phyloP scores from a whole-genome alignment of 768 basidiomycete genomes.

The Cyclocybe cylindracea region DNA sequence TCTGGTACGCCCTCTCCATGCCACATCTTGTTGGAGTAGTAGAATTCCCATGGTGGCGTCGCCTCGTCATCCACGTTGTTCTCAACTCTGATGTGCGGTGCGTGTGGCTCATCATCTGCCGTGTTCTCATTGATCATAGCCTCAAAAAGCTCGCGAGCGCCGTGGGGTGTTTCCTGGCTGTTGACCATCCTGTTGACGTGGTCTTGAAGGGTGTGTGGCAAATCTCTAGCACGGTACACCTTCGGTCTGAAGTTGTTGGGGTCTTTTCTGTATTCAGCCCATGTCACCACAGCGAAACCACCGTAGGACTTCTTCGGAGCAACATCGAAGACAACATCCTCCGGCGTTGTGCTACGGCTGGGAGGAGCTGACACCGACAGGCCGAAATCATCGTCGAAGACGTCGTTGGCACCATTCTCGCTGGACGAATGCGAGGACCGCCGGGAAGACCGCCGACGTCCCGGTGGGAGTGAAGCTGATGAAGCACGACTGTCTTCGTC shows the following conservation, averaged over 20 bases:
- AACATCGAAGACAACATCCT: conserved; percentile 2
- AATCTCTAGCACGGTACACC: conserved; percentile 42
- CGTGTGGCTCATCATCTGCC: conserved; percentile 62
- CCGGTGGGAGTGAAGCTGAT: not conserved
- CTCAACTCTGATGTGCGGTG: conserved; percentile 66
- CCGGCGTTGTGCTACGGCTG: conserved; percentile 20
- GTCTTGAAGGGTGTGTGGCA: conserved; percentile 69
- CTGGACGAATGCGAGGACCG: conserved; percentile 13
- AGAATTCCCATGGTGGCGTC: conserved; percentile 83
- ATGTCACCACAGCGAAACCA: conserved; percentile 38
- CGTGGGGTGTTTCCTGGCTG: conserved; percentile 37
- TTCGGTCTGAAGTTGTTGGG: conserved; percentile 32
- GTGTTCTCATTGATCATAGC: conserved; percentile 68
- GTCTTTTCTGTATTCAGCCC: conserved; percentile 36
- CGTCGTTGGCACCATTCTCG: not conserved
- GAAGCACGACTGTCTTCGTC: not conserved
- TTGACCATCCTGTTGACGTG: conserved; percentile 55
- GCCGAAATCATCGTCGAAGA: conserved; percentile 2
- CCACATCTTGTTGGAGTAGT: conserved; percentile 84
- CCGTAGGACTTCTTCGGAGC: conserved; percentile 24
- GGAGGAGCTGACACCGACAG: conserved; percentile 2
- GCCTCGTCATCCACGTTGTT: conserved; percentile 70
- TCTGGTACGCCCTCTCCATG: conserved; percentile 67
- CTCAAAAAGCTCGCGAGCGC: conserved; percentile 59
- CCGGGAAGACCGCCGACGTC: conserved; percentile 4